Base-by-base conservation (phyloP, 148 eudicot species). In the Spergularia bocconei region DNA sequence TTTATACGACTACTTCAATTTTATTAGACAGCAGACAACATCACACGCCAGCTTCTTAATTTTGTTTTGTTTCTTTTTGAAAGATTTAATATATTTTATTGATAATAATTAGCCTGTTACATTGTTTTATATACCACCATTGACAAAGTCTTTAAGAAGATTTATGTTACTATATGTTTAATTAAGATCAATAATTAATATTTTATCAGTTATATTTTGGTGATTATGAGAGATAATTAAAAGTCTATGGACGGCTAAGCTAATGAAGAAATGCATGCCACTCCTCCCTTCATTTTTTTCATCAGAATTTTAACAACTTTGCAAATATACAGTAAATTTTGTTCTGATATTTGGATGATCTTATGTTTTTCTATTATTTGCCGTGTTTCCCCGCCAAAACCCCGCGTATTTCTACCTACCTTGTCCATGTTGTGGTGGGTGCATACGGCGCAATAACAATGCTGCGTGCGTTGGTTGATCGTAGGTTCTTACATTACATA, bases 231-330 rank as follows among this genome's bases (percentile, higher is more conserved):
- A 36, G 25, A 38, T 33, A 57, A 56, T 10, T 13, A 20, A 13
- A 59, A 11, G 52, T 16, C 10, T 1, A 21, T 25, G 19, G 74
- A 29, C 74, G 74, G 74, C 63, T 70, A 17, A 55, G 4, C 11
- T 41, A 9, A 14, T 13, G 29, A 64, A 75, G 82, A 69, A 78
- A 76, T 75, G 79, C 77, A 73, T 73, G 69, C 76, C 84, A 80
- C 81, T 58, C 1, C 25, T 23, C 72, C 71, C 19, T 76, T 72
- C 75, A 61, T 25, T 17, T 72, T 72, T 21, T 29, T 44, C 25
- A 23, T 23, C 25, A 0, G 25, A 23, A 23, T 23, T 23, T 23
- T 23, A 23, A 23, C 25, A 23, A 23, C 25, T 23, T 0, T 1
- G 25, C 25, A 23, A 23, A 23, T 0, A 1, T 23, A 23, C 25